Base-by-base conservation (phyloP, 2,329 filamentous ascomycete genomes). In the Hortaea sp. region DNA sequence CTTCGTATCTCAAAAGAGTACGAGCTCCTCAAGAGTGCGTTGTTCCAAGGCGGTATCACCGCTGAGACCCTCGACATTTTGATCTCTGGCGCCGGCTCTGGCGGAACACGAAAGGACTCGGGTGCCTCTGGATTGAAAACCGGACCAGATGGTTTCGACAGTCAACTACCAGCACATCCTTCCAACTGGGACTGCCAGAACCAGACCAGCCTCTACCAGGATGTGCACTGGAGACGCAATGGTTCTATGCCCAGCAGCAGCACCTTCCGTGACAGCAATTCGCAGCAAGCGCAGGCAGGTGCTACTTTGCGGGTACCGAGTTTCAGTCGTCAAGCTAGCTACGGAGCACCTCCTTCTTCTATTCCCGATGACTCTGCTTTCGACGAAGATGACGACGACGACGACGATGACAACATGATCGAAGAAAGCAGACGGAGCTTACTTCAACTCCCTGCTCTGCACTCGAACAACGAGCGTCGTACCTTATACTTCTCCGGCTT, bases 401-500 rank as follows among this genome's bases (percentile, higher is more conserved):
- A 30, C 20, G 28, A 5, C 12, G 30, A 31, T 20, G 11, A 42
- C 32, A 12, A 20, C 27, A 12, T 29, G 7, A 29, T 40, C 20
- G 20, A 4, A 7, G 31, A 35, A 6, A 30, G n/a, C 20, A 13
- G 37, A 7, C 10, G 10, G 10, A 7, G 7, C 10, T n/a, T 13
- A n/a, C 13, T 12, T 12, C 10, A 27, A 12, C 10, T 13, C 11
- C 13, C 37, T n/a, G 37, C 7, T 13, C 13, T 39, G 20, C 37
- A 39, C 20, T 27, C 13, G 37, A 20, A 7, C 37, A 27, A 10
- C 7, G 37, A 39, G 10, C 37, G 37, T 7, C 55, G 84, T 42
- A 84, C 82, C 0, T 53, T 94, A 20, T 66, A 78, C 20, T 68
- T 90, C 42, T 67, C 66, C 32, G 80, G 82, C 48, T 70, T 92